Percentiles rank a stretch among this genome's conserved stretches.
These are phyloP conservation scores for Gelatoporia subvermispora DNA, from an alignment of 768 basidiomycete species.

Conservation along the genomic window DNA sequence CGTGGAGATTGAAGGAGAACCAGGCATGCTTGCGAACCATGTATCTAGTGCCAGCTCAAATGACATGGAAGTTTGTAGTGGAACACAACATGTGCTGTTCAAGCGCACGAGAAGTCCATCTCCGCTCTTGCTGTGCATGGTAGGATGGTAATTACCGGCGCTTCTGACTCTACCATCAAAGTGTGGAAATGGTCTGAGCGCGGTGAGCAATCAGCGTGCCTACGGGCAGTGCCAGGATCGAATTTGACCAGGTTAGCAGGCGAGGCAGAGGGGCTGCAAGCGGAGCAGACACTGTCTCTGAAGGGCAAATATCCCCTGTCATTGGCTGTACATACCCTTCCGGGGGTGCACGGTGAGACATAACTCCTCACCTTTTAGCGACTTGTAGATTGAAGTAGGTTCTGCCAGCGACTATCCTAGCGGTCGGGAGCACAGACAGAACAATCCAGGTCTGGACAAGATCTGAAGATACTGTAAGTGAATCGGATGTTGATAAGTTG, in stretches of 20 bases:
- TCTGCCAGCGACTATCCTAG: constrained; percentile 58
- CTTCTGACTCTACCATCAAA: constrained; percentile 78
- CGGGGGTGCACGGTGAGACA: constrained; percentile 58
- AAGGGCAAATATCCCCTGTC: constrained; percentile 73
- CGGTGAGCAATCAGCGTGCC: constrained; percentile 4
- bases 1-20: constrained; percentile 47
- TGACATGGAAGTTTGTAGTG: constrained; percentile 47
- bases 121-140: constrained; percentile 56
- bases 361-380: neutral
- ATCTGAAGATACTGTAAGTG: constrained; percentile 49
- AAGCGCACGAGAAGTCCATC: constrained; percentile 68
- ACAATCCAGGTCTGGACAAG: constrained; percentile 75
- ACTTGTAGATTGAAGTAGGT: neutral
- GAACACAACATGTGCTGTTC: constrained; percentile 35
- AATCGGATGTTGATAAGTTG: neutral
- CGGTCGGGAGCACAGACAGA: constrained; percentile 77
- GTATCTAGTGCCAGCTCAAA: constrained; percentile 5
- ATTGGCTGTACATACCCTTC: constrained; percentile 58
- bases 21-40: constrained; percentile 35
- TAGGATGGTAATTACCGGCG: constrained; percentile 62
- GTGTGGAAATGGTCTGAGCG: constrained; percentile 50
- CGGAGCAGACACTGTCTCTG: constrained; percentile 57
- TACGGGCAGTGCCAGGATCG: neutral
- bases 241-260: neutral
- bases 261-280: constrained; percentile 13